Evolutionary conservation across 768 basidiomycete species (phyloP), one percentile per base, ranked within the genome.

Genomic region (Leccinum boreale): DNA sequence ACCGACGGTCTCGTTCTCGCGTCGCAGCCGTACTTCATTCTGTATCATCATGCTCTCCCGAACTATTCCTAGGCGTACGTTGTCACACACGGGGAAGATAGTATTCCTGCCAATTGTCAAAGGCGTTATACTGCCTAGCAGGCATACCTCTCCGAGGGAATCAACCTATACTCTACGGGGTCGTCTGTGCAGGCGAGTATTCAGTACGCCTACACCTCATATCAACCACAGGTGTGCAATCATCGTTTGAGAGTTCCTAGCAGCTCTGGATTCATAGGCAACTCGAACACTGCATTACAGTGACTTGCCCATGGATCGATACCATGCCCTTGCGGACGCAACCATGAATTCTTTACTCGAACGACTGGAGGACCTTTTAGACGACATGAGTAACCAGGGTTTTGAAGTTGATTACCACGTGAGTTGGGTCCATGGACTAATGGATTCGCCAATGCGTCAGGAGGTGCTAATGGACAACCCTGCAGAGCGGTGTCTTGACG

Each of bases 351-450:
- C 69, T 9, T 69, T 96, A 19, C 80, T 94, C 17, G 90, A 91
- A 55, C 80, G 79, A 3, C 74, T 96, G 28, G 94, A 97, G 67
- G 75, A 76, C 11, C 63, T 92, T 26, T 68, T 95, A n/a, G 89
- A 92, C 55, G 77, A 72, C 28, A 58, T 80, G 7, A 82, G 75
- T 12, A 77, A 84, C 54, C 71, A 82, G 1, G 74, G 75, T 2
- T 86, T 84, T 62, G 94, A 97, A 71, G 89, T 97, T 19, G 94
- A 96, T 70, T 96, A 96, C 71, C 85, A 86, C 67, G 94, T 93
- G 68, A 55, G 87, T 74, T 48, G 2, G 28, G n/a, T 42, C 28
- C 35, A 36, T 47, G 48, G 19, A 9, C 23, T 15, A 42, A 42
- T 29, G n/a, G 14, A 33, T 49, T 36, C 29, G 36, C 26, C 33